A percentile compares a stretch with the other conserved stretches of the same genome.
These are phyloP conservation scores for Rubia tinctorum DNA, from an alignment of 305 asterid species.

Conservation along the genomic window DNA sequence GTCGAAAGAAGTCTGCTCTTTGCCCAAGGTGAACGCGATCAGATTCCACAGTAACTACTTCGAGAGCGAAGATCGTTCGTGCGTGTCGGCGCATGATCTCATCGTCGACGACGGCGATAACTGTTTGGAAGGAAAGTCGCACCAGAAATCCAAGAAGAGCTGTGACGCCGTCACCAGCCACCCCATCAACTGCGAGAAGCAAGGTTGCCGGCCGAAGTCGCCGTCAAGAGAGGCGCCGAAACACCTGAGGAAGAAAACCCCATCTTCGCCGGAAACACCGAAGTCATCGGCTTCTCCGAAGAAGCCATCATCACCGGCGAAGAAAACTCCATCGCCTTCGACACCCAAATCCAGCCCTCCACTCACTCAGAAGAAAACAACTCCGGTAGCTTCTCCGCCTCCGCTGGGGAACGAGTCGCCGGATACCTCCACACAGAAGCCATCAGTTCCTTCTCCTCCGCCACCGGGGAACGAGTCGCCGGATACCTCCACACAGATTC, in stretches of 20 bases:
- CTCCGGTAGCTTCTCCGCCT: conserved; percentile 14
- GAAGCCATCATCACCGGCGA: conserved; percentile 10
- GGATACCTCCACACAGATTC: not conserved
- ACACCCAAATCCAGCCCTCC: conserved; percentile 19
- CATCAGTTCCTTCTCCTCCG: not conserved
- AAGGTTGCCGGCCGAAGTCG: conserved; percentile 12
- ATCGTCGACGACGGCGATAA: conserved; percentile 36
- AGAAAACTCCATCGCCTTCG: conserved; percentile 16
- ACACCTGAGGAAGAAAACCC: not conserved
- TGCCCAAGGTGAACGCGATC: conserved; percentile 20
- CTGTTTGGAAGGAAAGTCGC: conserved; percentile 33
- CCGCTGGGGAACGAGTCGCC: not conserved
- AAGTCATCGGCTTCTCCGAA: conserved; percentile 5
- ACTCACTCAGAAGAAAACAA: conserved; percentile 19
- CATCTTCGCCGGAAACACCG: not conserved
- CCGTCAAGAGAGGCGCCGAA: conserved; percentile 7
- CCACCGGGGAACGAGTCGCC: not conserved
- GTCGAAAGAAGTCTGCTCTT: conserved; percentile 24
- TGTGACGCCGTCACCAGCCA: conserved; percentile 38
- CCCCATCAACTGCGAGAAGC: conserved; percentile 42
- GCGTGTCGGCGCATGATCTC: conserved; percentile 28
- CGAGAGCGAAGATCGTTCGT: conserved; percentile 32
- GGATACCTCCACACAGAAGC: not conserved
- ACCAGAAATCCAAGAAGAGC: conserved; percentile 13
- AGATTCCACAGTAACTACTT: conserved; percentile 29